Evolutionary conservation across 805 yeast species (phyloP), one percentile per base, ranked within the genome.

Genomic region (Kodamaea kakaduensis): DNA sequence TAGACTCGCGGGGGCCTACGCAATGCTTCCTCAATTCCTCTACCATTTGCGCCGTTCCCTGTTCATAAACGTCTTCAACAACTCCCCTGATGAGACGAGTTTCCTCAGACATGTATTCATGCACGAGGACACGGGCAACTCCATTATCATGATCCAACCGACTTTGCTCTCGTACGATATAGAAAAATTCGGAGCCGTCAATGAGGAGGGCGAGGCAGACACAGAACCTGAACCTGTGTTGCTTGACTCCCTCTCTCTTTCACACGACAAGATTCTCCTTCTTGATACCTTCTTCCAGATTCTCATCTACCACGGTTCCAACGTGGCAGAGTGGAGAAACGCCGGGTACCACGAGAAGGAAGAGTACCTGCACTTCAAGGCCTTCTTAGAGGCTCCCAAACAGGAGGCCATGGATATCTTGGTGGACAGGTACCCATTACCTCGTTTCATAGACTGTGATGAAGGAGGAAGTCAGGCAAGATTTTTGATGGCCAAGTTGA

Each of bases 381-480:
- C 69, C 21, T 78, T 79, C 44, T 59, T 80, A 38, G 79, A 75
- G 36, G 71, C 69, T 18, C 86, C 87, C 12, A 74, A 78, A 47
- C 56, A 61, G 37, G 86, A 79, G 46, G 86, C 85, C 8, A 77
- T 81, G 41, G 79, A 75, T 32, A 65, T 81, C 21, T 61, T 80
- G 25, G 65, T 75, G 41, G 86, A 80, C 47, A 59, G 87, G 46
- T 80, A 76, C 64, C 87, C 87, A 35, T 64, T 80, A 42, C 87
- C 87, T 4, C 65, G 87, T 48, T 80, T 78, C 46, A 77, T 80
- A 35, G 85, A 80, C 50, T 77, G 84, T 17, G 84, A 80, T 47
- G 85, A 79, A 52, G 85, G 85, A 36, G 86, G 85, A 3, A 78
- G 85, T 0, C 87, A 80, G 51, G 85, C 86, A 0, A 68, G 87